A percentile compares a stretch with the other conserved stretches of the same genome.
Evolutionary conservation across 1,139 yeast species (phyloP).

Genomic region (Lizanozyma gosingica): DNA sequence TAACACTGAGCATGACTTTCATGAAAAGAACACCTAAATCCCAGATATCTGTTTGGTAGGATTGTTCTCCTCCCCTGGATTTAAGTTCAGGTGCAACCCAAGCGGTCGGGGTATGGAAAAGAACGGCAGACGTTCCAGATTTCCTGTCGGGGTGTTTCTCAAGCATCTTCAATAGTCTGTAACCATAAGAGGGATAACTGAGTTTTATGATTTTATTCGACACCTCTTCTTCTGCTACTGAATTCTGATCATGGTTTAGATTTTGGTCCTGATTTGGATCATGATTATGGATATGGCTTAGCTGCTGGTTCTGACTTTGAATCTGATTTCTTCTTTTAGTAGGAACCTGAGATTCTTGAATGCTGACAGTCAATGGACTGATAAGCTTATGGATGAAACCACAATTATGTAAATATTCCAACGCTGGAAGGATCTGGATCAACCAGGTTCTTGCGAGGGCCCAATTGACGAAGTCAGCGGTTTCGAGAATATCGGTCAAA

Average conservation of each 20-base stretch:
- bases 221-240: constrained; percentile 2
- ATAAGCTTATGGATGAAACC: constrained; percentile 72
- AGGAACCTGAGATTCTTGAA: constrained; percentile 4
- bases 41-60: constrained; percentile 71
- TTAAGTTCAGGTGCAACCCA: constrained; percentile 81
- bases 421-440: constrained; percentile 73
- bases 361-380: constrained; percentile 46
- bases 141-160: constrained; percentile 36
- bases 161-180: constrained; percentile 52
- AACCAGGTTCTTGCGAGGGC: constrained; percentile 84
- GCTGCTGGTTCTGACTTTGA: constrained; percentile 3
- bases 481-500: constrained; percentile 57
- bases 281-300: too few relatives aligned
- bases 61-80: constrained; percentile 22
- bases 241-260: constrained; percentile 3
- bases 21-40: constrained; percentile 75
- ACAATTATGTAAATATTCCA: constrained; percentile 72
- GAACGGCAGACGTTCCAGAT: neutral
- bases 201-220: constrained; percentile 42
- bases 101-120: constrained; percentile 15
- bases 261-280: too few relatives aligned
- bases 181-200: constrained; percentile 65
- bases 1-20: constrained; percentile 57
- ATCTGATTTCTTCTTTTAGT: constrained; percentile 6
- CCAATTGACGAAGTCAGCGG: constrained; percentile 59